Percentiles rank a stretch among this genome's conserved stretches.
These are phyloP conservation scores for Candida albicans DNA, from an alignment of 1,139 yeast species.

Conservation along the genomic window DNA sequence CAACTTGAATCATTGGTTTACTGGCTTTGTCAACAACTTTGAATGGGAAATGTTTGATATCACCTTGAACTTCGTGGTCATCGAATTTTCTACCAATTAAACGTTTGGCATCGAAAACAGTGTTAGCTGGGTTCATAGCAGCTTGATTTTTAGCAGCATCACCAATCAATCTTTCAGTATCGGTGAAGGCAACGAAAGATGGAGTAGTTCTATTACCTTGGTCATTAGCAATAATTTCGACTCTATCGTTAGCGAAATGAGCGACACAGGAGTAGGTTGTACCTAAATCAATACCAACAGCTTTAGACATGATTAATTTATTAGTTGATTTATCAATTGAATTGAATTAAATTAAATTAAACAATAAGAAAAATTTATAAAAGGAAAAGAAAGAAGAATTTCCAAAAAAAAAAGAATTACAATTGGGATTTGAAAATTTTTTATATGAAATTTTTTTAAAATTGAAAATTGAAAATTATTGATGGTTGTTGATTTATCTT, in stretches of 20 bases:
- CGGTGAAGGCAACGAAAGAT: slow-evolving; percentile 96
- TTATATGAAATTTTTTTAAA: slow-evolving; percentile 1
- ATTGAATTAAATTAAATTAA: neutral
- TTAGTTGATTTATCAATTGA: neutral
- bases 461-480: too few relatives aligned
- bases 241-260: slow-evolving; percentile 72
- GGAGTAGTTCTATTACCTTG: slow-evolving; percentile 81
- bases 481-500: neutral
- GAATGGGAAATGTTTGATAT: slow-evolving; percentile 47
- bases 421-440: slow-evolving; percentile 2
- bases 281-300: slow-evolving; percentile 85
- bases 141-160: slow-evolving; percentile 99
- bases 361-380: slow-evolving; percentile 1
- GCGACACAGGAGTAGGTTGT: slow-evolving; percentile 86
- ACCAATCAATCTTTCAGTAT: slow-evolving; percentile 97
- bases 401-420: slow-evolving; percentile 1
- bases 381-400: slow-evolving; percentile 6
- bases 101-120: slow-evolving; percentile 98
- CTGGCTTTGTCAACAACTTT: slow-evolving; percentile 65
- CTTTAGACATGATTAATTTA: slow-evolving; percentile 50
- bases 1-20: slow-evolving; percentile 88
- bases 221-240: slow-evolving; percentile 60
- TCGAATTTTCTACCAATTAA: slow-evolving; percentile 54
- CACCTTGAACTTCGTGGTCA: slow-evolving; percentile 45
- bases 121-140: slow-evolving; percentile 94